Base-by-base conservation (phyloP, 441 rosid species). In the Gossypium lobatum region DNA sequence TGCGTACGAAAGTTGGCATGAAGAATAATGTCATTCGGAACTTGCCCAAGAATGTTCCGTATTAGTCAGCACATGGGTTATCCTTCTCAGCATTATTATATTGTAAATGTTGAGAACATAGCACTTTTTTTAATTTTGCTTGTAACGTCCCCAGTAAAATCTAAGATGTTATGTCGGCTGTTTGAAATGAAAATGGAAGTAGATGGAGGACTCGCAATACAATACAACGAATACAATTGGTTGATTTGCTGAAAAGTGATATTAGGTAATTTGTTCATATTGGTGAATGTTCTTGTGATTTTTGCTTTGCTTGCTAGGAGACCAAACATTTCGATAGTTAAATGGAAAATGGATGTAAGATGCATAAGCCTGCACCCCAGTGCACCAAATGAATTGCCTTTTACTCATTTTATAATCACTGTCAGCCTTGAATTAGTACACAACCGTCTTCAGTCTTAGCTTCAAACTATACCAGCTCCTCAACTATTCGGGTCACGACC, bases 11-110 rank as follows among this genome's bases (percentile, higher is more conserved):
- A 81, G 75, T 93, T 0, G 97, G 91, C 37, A 76, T 93, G 96
- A 93, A 95, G 84, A 91, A 74, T 72, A 95, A 95, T 72, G 87
- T 93, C 70, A 93, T 93, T 37, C 82, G 95, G 72, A 93, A 95
- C 74, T 84, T 95, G 78, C 99, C 98, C 1, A 95, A 87, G 73
- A 89, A 89, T 75, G 94, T 87, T 75, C 83, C 93, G 0, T 85
- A 89, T 83, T 95, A 88, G 85, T 60, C 52, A 55, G 64, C 11
- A 34, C 17, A 46, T 23, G 20, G 58, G 7, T 17, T 28, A 20
- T 9, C 52, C 14, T 18, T 70, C 23, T 54, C 18, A 13, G 28
- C 18, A 26, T n/a, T 55, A 53, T 55, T 70, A 6, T 17, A 2
- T 46, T 13, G 46, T 42, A 42, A 42, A 9, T 65, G 16, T 2